These are phyloP conservation scores for Chrysanthemum makinoi DNA, from an alignment of 129 eudicot species.

Conservation along the genomic window DNA sequence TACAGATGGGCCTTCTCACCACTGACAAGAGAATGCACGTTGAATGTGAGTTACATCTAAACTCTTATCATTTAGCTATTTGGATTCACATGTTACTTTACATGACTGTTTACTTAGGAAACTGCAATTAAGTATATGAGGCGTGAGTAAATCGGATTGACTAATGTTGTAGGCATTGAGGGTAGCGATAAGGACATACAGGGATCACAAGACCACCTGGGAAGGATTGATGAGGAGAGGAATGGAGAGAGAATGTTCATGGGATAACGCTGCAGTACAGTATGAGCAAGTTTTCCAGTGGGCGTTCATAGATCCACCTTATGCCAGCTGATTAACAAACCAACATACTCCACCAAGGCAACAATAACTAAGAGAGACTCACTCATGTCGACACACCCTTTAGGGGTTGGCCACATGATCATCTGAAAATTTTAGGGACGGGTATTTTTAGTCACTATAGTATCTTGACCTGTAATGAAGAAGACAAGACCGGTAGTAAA, in stretches of 20 bases:
- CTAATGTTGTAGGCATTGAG: slow-evolving; percentile 43
- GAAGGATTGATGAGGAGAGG: slow-evolving; percentile 81
- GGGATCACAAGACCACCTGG: slow-evolving; percentile 76
- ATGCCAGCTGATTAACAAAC: slow-evolving; percentile 39
- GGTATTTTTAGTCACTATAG: too few relatives aligned
- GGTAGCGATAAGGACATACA: slow-evolving; percentile 59
- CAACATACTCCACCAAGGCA: neutral
- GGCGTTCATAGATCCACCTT: slow-evolving; percentile 79
- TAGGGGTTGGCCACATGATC: slow-evolving; percentile 5
- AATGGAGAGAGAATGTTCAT: slow-evolving; percentile 69
- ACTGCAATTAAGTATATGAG: neutral
- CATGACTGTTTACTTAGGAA: neutral
- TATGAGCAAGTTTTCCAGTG: slow-evolving; percentile 82
- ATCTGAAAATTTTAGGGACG: too few relatives aligned
- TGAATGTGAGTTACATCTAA: slow-evolving; percentile 41
- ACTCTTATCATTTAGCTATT: neutral
- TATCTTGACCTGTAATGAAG: too few relatives aligned
- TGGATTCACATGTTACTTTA: neutral
- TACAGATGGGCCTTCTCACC: slow-evolving; percentile 83
- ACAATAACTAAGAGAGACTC: neutral
- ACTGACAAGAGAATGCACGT: slow-evolving; percentile 52
- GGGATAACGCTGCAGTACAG: slow-evolving; percentile 75
- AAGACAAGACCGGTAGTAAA: too few relatives aligned
- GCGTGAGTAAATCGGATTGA: neutral
- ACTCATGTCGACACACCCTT: neutral